Evolutionary conservation across 2,329 filamentous ascomycete genomes (phyloP).

Genomic region (Pyrenochaeta sp.): DNA sequence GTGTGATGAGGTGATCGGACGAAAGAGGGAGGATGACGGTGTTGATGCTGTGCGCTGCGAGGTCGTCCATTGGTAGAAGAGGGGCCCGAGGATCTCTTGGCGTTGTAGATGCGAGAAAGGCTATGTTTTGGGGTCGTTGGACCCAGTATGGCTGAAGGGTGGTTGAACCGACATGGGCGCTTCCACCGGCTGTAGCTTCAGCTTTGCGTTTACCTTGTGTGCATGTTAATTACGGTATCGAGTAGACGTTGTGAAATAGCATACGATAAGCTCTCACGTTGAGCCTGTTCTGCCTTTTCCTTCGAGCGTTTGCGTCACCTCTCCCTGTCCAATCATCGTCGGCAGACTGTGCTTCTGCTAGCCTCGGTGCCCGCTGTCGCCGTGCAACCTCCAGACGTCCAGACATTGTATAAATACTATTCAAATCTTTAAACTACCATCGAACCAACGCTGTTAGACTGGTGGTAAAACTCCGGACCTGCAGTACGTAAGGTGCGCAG

Average conservation of each 20-base stretch:
- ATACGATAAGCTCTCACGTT: conserved; percentile 14
- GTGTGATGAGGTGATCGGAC: conserved; percentile 43
- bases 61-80: background rate
- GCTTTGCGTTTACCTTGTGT: conserved; percentile 10
- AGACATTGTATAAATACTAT: no score
- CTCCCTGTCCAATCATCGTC: conserved; percentile 14
- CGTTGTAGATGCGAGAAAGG: background rate
- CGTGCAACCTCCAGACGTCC: no score
- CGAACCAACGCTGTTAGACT: no score
- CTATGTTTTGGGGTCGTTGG: background rate
- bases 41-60: background rate
- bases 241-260: background rate
- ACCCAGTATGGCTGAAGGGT: background rate
- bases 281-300: conserved; percentile 11
- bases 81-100: background rate
- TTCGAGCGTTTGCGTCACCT: conserved; percentile 4
- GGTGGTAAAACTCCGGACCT: no score
- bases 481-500: no score
- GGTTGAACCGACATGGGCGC: background rate
- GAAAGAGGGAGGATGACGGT: conserved; percentile 10
- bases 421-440: no score
- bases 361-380: background rate
- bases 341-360: background rate
- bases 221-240: background rate
- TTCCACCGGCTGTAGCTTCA: background rate